phyloP scores from a whole-genome alignment of 1,139 yeast species.

The Saccharomycopsis phalli region DNA sequence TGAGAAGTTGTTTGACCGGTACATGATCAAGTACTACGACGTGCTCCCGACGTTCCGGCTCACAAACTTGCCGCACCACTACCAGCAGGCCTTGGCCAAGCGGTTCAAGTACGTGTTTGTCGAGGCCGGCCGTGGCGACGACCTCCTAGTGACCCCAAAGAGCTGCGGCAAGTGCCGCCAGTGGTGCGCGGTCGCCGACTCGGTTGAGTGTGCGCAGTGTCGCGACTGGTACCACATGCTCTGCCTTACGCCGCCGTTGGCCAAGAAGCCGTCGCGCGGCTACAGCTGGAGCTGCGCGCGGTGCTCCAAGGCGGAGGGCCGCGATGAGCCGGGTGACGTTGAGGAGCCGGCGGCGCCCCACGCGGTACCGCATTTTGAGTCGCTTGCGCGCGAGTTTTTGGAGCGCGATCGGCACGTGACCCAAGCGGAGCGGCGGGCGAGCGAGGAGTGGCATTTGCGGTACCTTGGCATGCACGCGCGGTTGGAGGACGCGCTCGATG shows the following conservation, averaged over 20 bases:
- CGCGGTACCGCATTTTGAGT: constrained; percentile 49
- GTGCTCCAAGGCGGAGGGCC: constrained; percentile 41
- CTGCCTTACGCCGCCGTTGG: constrained; percentile 80
- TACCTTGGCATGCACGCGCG: constrained; percentile 72
- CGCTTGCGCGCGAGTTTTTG: constrained; percentile 47
- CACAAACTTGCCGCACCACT: constrained; percentile 50
- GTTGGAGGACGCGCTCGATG: constrained; percentile 70
- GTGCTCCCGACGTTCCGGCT: constrained; percentile 53
- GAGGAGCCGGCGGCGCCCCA: constrained; percentile 4
- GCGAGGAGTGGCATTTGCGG: constrained; percentile 74
- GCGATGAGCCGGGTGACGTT: background rate
- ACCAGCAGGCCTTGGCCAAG: constrained; percentile 53
- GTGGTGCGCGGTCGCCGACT: constrained; percentile 74
- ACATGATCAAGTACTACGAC: constrained; percentile 77
- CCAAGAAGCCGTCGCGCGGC: constrained; percentile 76
- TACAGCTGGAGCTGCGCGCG: constrained; percentile 90
- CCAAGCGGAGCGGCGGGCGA: constrained; percentile 38
- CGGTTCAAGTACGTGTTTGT: constrained; percentile 68
- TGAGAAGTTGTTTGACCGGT: constrained; percentile 78
- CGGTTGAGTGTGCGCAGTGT: constrained; percentile 81
- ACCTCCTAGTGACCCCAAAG: constrained; percentile 53
- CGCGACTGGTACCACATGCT: constrained; percentile 62
- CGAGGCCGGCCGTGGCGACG: constrained; percentile 60
- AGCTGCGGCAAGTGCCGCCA: constrained; percentile 71
- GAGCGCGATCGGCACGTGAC: constrained; percentile 36